Evolutionary conservation across 1,139 yeast species (phyloP).

Genomic region (Lodderomyces elongisporus): DNA sequence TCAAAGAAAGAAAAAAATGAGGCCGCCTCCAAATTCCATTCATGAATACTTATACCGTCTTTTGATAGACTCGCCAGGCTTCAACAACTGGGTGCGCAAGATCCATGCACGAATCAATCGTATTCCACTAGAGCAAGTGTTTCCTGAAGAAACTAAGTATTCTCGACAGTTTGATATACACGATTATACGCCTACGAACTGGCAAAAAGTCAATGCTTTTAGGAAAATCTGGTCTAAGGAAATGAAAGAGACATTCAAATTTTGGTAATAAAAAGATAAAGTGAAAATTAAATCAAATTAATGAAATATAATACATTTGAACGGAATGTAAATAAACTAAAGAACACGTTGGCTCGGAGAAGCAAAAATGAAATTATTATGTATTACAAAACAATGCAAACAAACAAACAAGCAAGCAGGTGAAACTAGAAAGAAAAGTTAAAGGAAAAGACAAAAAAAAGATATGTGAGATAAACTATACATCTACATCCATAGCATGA

Average conservation of each 20-base stretch:
- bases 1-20: too few species aligned
- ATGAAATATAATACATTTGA: too few species aligned
- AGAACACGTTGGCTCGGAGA: too few species aligned
- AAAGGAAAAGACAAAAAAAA: too few species aligned
- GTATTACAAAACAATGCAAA: neutral
- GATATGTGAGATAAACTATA: too few species aligned
- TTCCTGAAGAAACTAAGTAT: constrained; percentile 1
- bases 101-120: constrained; percentile 66
- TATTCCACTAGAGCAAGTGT: constrained; percentile 27
- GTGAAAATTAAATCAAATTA: too few species aligned
- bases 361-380: neutral
- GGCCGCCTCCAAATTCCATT: constrained; percentile 32
- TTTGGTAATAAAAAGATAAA: constrained; percentile 18
- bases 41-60: constrained; percentile 46
- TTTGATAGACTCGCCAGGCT: constrained; percentile 56
- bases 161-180: constrained; percentile 17
- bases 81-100: constrained; percentile 63
- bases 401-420: too few species aligned
- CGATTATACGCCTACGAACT: constrained; percentile 43
- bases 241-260: constrained; percentile 48
- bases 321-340: too few species aligned
- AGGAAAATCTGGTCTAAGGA: constrained; percentile 62
- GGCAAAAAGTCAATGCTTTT: constrained; percentile 60
- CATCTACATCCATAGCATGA: too few species aligned
- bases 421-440: too few species aligned